Conservation (phyloP, 2,329 filamentous ascomycete species). For the Juglanconis sp. region DNA sequence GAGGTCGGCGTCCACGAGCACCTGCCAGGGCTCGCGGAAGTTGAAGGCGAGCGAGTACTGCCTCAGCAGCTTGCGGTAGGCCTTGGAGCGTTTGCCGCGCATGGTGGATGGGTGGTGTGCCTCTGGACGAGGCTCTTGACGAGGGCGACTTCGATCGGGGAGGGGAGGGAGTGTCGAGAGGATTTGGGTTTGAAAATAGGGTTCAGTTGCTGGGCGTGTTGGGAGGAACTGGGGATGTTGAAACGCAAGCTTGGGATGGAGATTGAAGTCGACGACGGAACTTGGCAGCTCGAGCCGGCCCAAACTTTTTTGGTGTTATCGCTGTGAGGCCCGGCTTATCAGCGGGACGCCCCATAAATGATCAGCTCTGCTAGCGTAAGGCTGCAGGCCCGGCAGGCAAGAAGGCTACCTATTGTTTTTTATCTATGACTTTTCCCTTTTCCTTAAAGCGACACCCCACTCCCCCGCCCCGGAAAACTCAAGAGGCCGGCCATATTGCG, state of each 20-base stretch:
- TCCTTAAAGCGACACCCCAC: too few species aligned
- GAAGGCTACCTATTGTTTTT: too few species aligned
- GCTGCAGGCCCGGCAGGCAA: neutral
- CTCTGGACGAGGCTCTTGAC: neutral
- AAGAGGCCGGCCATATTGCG: too few species aligned
- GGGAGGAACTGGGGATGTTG: neutral
- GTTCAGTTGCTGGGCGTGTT: neutral
- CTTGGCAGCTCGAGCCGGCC: neutral
- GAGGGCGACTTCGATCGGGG: neutral
- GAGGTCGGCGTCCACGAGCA: constrained; percentile 83
- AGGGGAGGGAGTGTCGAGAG: neutral
- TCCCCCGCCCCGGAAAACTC: too few species aligned
- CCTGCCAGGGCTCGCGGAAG: constrained; percentile 92
- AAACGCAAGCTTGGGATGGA: neutral
- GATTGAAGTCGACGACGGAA: neutral
- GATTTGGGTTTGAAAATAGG: neutral
- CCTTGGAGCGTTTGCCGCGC: constrained; percentile 52
- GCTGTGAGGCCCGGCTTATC: neutral
- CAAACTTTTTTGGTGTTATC: neutral
- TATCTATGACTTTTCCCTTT: too few species aligned
- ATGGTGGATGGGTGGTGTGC: constrained; percentile 28
- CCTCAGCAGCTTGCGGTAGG: constrained; percentile 81
- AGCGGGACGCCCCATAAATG: neutral
- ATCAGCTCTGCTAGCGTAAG: neutral
- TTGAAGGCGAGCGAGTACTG: constrained; percentile 84